Evolutionary conservation across 768 basidiomycete species (phyloP), one percentile per base, ranked within the genome.

Genomic region (Russula dissimulans): DNA sequence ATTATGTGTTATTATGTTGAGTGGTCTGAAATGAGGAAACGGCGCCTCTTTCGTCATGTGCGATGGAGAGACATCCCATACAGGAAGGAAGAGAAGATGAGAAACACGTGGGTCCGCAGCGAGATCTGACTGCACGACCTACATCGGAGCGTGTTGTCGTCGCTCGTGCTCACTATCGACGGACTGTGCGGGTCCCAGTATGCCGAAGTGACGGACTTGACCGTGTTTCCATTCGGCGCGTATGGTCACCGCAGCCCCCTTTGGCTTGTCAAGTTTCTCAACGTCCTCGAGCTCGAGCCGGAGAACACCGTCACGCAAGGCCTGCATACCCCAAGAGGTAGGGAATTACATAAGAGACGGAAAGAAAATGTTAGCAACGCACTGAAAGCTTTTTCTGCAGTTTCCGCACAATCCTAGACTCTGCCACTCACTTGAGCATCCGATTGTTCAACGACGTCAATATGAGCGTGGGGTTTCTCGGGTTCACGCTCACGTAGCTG

Each of bases 171-270:
- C 50, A 92, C 84, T 61, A 93, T 84, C 54, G 81, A 77, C 31
- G 86, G 80, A 3, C 91, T 91, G 59, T 85, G 76, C 3, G 89
- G 82, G 70, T 92, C 89, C 91, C 91, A 93, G 66, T 86, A 91
- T 0, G 87, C 91, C 15, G 91, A 84, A 62, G 85, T 91, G 47
- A 83, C 87, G 15, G 87, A 87, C 69, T 89, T 88, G 58, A 2
- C 81, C 79, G 67, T 93, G 90, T 14, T 70, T 70, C 77, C 80
- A 86, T 66, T 86, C 82, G 3, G 77, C 86, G 5, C 87, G 82
- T 32, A 90, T 71, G n/a, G 74, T 72, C 0, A 81, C 78, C 47
- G 76, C 74, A 7, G 85, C 88, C 36, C 72, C 70, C 62, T 77
- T 77, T 8, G 85, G 79, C 5, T 76, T 71, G 4, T 78, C 65